phyloP scores from a whole-genome alignment of 2,329 filamentous ascomycete species.

The Geosmithia flava region DNA sequence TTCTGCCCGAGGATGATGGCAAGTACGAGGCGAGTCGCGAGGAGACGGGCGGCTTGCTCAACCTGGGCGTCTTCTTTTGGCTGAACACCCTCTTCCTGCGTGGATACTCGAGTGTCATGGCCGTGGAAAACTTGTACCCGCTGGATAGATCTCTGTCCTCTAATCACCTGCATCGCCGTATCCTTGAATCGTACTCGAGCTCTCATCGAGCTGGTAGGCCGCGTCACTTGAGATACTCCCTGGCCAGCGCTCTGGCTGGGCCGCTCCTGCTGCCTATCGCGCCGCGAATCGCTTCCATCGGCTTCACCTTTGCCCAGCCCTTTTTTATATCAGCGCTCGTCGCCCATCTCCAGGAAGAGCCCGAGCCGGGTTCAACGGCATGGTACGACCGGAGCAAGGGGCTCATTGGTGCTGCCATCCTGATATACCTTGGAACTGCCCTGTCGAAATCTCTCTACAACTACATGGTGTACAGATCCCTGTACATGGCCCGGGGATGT shows the following conservation, averaged over 20 bases:
- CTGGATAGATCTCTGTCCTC: slow-evolving; percentile 15
- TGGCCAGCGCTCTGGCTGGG: slow-evolving; percentile 16
- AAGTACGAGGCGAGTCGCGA: slow-evolving; percentile 24
- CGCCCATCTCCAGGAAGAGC: slow-evolving; percentile 6
- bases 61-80: slow-evolving; percentile 21
- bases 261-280: slow-evolving; percentile 20
- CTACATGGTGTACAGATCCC: slow-evolving; percentile 21
- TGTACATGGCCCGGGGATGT: slow-evolving; percentile 17
- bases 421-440: slow-evolving; percentile 27
- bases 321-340: slow-evolving; percentile 27
- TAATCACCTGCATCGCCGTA: slow-evolving; percentile 7
- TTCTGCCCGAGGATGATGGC: slow-evolving; percentile 10
- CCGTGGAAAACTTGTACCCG: slow-evolving; percentile 19
- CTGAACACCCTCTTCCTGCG: slow-evolving; percentile 18
- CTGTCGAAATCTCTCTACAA: slow-evolving; percentile 23
- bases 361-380: background rate
- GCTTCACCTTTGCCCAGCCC: slow-evolving; percentile 28
- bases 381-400: slow-evolving; percentile 21
- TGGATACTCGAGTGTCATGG: slow-evolving; percentile 21
- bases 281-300: slow-evolving; percentile 23
- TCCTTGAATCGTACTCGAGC: slow-evolving; percentile 7
- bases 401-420: slow-evolving; percentile 24
- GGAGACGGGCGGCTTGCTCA: slow-evolving; percentile 18
- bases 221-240: slow-evolving; percentile 13
- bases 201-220: slow-evolving; percentile 5